Evolutionary conservation across 192 early-diverging fungal genomes (phyloP).

Genomic region (Umbelopsis sp.): DNA sequence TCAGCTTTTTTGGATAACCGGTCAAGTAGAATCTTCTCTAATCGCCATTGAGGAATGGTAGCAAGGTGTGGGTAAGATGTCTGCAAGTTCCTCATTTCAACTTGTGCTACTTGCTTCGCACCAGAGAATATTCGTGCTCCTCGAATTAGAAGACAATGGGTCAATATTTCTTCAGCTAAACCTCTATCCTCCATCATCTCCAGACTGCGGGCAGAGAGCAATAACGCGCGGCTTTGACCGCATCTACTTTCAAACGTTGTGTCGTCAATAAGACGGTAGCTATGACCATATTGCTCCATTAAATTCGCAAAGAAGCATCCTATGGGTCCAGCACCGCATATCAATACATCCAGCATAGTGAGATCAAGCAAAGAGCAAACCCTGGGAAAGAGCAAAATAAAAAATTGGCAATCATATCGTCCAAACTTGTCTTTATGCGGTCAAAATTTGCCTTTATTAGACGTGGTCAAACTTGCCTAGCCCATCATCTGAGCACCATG

Average conservation of each 20-base stretch:
- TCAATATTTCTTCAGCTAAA: background rate
- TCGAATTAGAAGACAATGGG: background rate
- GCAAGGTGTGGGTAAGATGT: conserved; percentile 24
- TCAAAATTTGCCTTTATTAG: too few species aligned
- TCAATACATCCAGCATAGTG: conserved; percentile 22
- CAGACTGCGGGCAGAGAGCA: conserved; percentile 21
- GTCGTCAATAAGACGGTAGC: conserved; percentile 16
- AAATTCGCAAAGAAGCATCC: conserved; percentile 25
- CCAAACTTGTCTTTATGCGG: too few species aligned
- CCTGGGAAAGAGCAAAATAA: too few species aligned
- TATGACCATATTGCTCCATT: conserved; percentile 20
- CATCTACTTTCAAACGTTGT: background rate
- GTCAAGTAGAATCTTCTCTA: conserved; percentile 13
- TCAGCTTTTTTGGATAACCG: conserved; percentile 22
- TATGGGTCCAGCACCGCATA: conserved; percentile 29
- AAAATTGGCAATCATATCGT: too few species aligned
- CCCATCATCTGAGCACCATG: too few species aligned
- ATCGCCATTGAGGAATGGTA: conserved; percentile 19
- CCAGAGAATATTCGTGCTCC: background rate
- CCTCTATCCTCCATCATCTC: conserved; percentile 23
- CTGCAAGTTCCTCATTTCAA: conserved; percentile 15
- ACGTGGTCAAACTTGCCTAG: too few species aligned
- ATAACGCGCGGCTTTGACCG: conserved; percentile 24
- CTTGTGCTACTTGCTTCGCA: background rate
- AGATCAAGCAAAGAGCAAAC: too few species aligned